phyloP scores from a whole-genome alignment of 768 basidiomycete genomes.

The Lentinula sp. region DNA sequence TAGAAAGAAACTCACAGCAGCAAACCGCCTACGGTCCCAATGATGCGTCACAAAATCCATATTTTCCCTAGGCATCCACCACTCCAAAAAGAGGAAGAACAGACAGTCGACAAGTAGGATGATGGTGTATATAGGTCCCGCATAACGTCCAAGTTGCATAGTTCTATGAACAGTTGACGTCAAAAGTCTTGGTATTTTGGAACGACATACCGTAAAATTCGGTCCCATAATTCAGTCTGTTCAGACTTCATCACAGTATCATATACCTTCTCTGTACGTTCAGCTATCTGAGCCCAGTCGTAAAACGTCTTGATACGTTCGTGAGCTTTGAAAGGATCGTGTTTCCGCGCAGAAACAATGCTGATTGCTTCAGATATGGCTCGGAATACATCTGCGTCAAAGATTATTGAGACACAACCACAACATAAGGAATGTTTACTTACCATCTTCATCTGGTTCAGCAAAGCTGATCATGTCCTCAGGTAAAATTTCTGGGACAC shows the following conservation, averaged over 20 bases:
- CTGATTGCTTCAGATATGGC: constrained; percentile 78
- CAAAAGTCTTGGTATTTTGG: neutral
- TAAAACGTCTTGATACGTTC: constrained; percentile 79
- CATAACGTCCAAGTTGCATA: constrained; percentile 70
- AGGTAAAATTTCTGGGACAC: constrained; percentile 92
- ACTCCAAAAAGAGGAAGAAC: constrained; percentile 82
- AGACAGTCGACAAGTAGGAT: constrained; percentile 88
- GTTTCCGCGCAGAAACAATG: constrained; percentile 58
- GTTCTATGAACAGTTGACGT: constrained; percentile 39
- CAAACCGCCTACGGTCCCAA: constrained; percentile 48
- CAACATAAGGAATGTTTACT: constrained; percentile 14
- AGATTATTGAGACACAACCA: neutral
- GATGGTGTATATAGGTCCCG: constrained; percentile 81
- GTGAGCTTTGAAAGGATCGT: constrained; percentile 75
- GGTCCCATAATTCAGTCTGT: constrained; percentile 67
- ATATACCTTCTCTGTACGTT: constrained; percentile 83
- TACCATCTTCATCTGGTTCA: constrained; percentile 89
- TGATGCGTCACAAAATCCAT: constrained; percentile 68
- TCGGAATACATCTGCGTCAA: constrained; percentile 65
- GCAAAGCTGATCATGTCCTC: constrained; percentile 95
- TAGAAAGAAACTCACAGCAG: constrained; percentile 21
- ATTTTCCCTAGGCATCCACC: constrained; percentile 71
- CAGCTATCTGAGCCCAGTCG: constrained; percentile 76
- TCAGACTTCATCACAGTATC: constrained; percentile 52
- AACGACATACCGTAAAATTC: constrained; percentile 59